Conservation (phyloP, 169 alveolate species). For the Plasmodium coatneyi region DNA sequence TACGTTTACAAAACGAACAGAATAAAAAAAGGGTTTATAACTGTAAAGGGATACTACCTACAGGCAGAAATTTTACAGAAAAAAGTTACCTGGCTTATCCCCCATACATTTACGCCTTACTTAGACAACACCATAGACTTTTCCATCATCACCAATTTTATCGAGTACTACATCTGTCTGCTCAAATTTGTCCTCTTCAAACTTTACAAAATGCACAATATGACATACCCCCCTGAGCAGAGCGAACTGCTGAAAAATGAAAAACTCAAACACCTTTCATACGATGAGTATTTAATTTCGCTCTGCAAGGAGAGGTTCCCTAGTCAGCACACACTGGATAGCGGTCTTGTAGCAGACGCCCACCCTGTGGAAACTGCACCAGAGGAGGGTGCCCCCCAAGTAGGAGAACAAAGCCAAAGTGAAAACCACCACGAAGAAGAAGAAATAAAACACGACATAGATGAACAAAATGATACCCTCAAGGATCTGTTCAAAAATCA, state of each 20-base stretch:
- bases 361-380: background rate
- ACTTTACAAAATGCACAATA: constrained; percentile 89
- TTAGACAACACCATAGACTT: constrained; percentile 37
- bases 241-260: constrained; percentile 14
- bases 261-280: constrained; percentile 29
- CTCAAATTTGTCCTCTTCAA: constrained; percentile 93
- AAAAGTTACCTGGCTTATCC: constrained; percentile 97
- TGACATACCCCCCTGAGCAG: constrained; percentile 87
- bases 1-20: constrained; percentile 17
- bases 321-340: background rate
- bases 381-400: background rate
- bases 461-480: background rate
- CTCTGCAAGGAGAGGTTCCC: background rate
- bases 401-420: background rate
- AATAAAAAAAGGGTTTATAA: constrained; percentile 92
- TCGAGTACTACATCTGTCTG: constrained; percentile 93
- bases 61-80: constrained; percentile 94
- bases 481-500: constrained; percentile 42
- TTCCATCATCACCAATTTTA: constrained; percentile 92
- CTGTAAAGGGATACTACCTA: constrained; percentile 98
- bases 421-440: background rate
- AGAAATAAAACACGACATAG: constrained; percentile 1
- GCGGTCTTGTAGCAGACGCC: background rate
- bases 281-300: background rate
- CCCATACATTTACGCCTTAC: constrained; percentile 95